Percentiles rank a stretch among this genome's conserved stretches.
These are phyloP conservation scores for Pezicula radicicola DNA, from an alignment of 2,329 filamentous ascomycete species.

Conservation along the genomic window DNA sequence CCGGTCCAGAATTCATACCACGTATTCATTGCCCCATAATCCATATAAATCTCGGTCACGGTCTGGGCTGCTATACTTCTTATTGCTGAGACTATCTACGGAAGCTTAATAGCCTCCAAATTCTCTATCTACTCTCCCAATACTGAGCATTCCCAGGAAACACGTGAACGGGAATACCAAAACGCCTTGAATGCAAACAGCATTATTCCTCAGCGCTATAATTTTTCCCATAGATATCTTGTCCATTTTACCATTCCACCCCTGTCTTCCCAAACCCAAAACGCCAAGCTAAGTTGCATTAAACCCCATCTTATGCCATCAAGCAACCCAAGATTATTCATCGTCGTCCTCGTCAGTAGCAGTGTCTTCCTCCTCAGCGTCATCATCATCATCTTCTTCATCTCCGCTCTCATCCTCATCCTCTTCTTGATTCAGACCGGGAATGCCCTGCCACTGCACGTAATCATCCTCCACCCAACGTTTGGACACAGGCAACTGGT, in stretches of 20 bases:
- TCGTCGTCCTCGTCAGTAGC: conserved; percentile 21
- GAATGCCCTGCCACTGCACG: conserved; percentile 73
- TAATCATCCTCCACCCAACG: conserved; percentile 86
- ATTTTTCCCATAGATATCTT: not conserved
- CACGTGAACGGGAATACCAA: not conserved
- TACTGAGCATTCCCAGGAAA: too few relatives aligned
- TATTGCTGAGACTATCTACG: too few relatives aligned
- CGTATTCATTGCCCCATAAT: too few relatives aligned
- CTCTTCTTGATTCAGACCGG: conserved; percentile 61
- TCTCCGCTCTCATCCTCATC: conserved; percentile 47
- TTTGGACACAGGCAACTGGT: conserved; percentile 82
- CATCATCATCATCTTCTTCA: conserved; percentile 22
- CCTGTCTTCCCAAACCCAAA: conserved; percentile 3
- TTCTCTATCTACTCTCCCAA: too few relatives aligned
- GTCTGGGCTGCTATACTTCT: too few relatives aligned
- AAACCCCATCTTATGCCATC: not conserved
- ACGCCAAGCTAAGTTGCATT: not conserved
- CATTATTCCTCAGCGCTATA: conserved; percentile 12
- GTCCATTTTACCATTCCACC: conserved; percentile 2
- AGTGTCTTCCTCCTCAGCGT: conserved; percentile 16
- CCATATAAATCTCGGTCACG: too few relatives aligned
- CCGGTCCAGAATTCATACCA: too few relatives aligned
- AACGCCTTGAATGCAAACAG: conserved; percentile 12
- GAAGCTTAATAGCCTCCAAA: too few relatives aligned
- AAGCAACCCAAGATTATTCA: conserved; percentile 12